Base-by-base conservation (phyloP, 2,329 filamentous ascomycete species). In the Capronia coronata region DNA sequence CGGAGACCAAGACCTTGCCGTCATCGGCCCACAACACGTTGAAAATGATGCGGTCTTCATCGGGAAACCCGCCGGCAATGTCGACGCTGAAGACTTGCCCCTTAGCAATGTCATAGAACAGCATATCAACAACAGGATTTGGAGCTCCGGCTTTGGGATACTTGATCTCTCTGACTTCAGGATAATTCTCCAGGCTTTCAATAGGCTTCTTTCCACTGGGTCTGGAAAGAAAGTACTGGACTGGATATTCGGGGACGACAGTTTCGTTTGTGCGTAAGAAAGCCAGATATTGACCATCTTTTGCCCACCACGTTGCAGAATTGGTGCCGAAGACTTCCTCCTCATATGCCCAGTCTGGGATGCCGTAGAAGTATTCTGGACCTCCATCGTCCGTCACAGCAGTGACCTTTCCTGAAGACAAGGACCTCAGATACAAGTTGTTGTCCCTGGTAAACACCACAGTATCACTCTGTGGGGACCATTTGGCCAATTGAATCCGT, bases 341-440 rank as follows among this genome's bases (percentile, higher is more conserved):
- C 64, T 94, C 87, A 62, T 94, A 95, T 0, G 97, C 93, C 93
- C 93, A 98, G 66, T 98, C 94, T 0, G 93, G 93, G 16, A 96
- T 81, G 14, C 93, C 93, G 62, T 98, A 96, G 68, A 98, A 98
- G 52, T 93, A 80, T 60, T 97, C 82, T 0, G 82, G 74, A 0
- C 91, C 87, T 10, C 94, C 93, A 64, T 98, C 91, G 46, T 75
- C 80, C 1, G 93, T 97, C 60, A 98, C 84, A 54, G 84, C 80
- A 3, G 77, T 75, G 3, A 87, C 77, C 13, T 76, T 69, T 16
- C 79, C 71, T 2, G 76, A 78, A 10, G 75, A 70, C 23, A 87
- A 61, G 46, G 80, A 81, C 44, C 93, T 83, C 38, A 97, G 71
- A 64, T 82, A 97, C 61, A 98, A 72, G 66, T 98, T 95, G 70